Evolutionary conservation across 768 basidiomycete species (phyloP).

Genomic region (Collybia sordida): DNA sequence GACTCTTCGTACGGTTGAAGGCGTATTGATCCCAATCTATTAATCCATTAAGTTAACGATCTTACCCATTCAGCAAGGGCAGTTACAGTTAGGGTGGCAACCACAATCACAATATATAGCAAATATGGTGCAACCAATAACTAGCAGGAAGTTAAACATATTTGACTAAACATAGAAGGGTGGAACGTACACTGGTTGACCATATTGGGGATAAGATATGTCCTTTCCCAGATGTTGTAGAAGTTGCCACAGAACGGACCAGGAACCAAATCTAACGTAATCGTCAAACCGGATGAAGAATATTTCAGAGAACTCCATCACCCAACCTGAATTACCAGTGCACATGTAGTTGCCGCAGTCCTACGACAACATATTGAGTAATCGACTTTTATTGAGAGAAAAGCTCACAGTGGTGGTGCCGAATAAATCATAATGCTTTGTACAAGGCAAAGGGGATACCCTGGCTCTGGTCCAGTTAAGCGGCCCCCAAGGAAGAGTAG

Average conservation of each 20-base stretch:
- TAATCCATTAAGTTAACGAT: neutral
- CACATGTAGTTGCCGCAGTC: constrained; percentile 21
- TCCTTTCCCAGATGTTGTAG: neutral
- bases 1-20: constrained; percentile 11
- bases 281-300: neutral
- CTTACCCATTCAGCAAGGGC: too few species aligned
- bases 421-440: constrained; percentile 25
- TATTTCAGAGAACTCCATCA: neutral
- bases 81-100: constrained; percentile 18
- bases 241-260: constrained; percentile 12
- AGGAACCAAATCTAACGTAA: constrained; percentile 19
- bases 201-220: neutral
- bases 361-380: constrained; percentile 3
- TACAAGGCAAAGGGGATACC: constrained; percentile 22
- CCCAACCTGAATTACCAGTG: constrained; percentile 17
- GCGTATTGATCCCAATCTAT: constrained; percentile 15
- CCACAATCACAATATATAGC: constrained; percentile 14
- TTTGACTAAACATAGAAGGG: neutral
- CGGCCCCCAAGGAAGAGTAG: constrained; percentile 23
- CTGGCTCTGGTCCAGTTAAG: constrained; percentile 7
- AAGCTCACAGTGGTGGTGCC: constrained; percentile 12
- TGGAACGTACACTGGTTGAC: constrained; percentile 4
- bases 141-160: constrained; percentile 1
- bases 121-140: constrained; percentile 19
- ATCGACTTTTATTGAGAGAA: neutral